Percentiles rank a stretch among this genome's conserved stretches.
Conservation (phyloP, 306 rosid genomes). For the Vicia sativa region DNA sequence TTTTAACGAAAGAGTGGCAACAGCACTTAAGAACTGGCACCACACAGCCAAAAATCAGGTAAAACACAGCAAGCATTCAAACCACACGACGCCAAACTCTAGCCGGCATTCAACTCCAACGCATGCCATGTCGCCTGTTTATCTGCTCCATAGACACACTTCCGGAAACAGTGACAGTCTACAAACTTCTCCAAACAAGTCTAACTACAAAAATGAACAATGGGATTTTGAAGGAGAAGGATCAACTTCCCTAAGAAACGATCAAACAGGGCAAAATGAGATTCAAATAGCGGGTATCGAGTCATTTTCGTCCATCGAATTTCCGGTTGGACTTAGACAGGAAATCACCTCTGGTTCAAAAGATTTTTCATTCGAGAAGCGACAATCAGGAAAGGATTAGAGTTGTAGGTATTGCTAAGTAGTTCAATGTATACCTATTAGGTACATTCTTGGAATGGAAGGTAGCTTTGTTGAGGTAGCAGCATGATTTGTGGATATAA, state of each 20-base stretch:
- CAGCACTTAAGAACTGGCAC: constrained; percentile 69
- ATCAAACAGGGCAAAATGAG: constrained; percentile 14
- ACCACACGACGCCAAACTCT: constrained; percentile 51
- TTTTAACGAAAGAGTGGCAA: constrained; percentile 62
- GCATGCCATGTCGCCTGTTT: constrained; percentile 66
- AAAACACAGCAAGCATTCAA: constrained; percentile 46
- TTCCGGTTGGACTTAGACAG: constrained; percentile 35
- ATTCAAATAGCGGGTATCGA: constrained; percentile 38
- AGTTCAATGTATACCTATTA: constrained; percentile 20
- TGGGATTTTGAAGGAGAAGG: constrained; percentile 47
- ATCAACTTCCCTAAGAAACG: constrained; percentile 38
- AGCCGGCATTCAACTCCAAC: constrained; percentile 65
- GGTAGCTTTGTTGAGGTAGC: too few species aligned
- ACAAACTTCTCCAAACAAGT: constrained; percentile 49
- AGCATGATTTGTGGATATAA: too few species aligned
- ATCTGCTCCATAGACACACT: constrained; percentile 52
- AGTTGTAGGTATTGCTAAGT: not conserved
- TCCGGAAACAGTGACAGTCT: constrained; percentile 38
- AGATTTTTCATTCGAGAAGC: constrained; percentile 52
- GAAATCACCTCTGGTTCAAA: constrained; percentile 40
- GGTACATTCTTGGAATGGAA: constrained; percentile 15
- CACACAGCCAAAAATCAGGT: constrained; percentile 51
- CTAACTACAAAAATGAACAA: constrained; percentile 45
- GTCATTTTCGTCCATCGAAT: constrained; percentile 32
- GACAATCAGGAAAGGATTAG: not conserved